A percentile compares a stretch with the other conserved stretches of the same genome.
phyloP scores from a whole-genome alignment of 2,329 filamentous ascomycete species.

The Pestalotiopsis sp. region DNA sequence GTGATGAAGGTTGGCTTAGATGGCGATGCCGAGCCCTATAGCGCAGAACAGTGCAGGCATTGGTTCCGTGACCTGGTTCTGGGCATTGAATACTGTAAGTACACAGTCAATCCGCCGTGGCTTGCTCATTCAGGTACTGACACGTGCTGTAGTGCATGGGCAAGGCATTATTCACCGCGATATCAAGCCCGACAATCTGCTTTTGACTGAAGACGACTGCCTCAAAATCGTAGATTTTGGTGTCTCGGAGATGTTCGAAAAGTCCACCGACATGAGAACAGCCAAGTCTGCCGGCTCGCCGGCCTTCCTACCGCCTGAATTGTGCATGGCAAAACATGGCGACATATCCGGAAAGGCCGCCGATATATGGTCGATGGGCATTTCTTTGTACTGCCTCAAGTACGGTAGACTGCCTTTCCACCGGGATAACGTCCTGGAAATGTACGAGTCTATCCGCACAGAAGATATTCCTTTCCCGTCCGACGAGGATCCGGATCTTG shows the following conservation, averaged over 20 bases:
- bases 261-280: constrained; percentile 81
- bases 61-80: constrained; percentile 96
- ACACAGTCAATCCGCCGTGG: constrained; percentile 5
- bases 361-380: constrained; percentile 98
- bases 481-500: constrained; percentile 69
- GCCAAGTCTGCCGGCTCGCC: constrained; percentile 93
- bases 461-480: constrained; percentile 66
- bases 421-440: constrained; percentile 75
- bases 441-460: constrained; percentile 85
- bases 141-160: constrained; percentile 68
- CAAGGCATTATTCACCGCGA: constrained; percentile 95
- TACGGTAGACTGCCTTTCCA: constrained; percentile 91
- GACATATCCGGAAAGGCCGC: constrained; percentile 87
- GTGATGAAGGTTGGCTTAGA: constrained; percentile 95
- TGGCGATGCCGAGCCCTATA: constrained; percentile 80
- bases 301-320: constrained; percentile 90
- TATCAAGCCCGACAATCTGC: constrained; percentile 96
- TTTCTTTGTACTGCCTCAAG: constrained; percentile 88
- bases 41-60: constrained; percentile 77
- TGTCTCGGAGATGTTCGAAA: constrained; percentile 98
- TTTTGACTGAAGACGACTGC: constrained; percentile 88
- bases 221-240: constrained; percentile 98
- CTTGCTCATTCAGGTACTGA: not conserved
- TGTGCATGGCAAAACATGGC: constrained; percentile 85
- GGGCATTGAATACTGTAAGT: constrained; percentile 88